Evolutionary conservation across 495 filamentous ascomycete species (phyloP).

Genomic region (Penicillium arizonense): DNA sequence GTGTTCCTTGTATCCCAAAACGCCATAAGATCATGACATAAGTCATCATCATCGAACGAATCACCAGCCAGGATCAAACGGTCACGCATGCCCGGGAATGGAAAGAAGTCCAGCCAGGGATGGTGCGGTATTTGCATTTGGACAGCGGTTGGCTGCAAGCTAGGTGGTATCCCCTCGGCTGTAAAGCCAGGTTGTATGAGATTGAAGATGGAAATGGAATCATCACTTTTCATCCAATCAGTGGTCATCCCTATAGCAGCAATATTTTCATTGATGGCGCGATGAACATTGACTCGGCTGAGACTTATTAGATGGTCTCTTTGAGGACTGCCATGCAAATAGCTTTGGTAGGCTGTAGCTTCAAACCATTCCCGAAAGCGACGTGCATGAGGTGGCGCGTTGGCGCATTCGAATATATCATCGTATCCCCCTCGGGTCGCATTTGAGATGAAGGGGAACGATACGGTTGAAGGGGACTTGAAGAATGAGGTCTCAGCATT

Average conservation of each 20-base stretch:
- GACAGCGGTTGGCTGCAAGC: slow-evolving; percentile 21
- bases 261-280: slow-evolving; percentile 19
- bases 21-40: slow-evolving; percentile 26
- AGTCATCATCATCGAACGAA: slow-evolving; percentile 20
- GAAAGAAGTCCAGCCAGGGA: slow-evolving; percentile 35
- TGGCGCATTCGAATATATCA: slow-evolving; percentile 6
- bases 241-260: slow-evolving; percentile 15
- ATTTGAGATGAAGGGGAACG: slow-evolving; percentile 12
- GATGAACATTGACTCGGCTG: slow-evolving; percentile 17
- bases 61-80: slow-evolving; percentile 21
- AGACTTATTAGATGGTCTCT: slow-evolving; percentile 17
- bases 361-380: slow-evolving; percentile 6
- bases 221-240: slow-evolving; percentile 15
- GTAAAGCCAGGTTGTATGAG: slow-evolving; percentile 11
- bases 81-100: slow-evolving; percentile 27
- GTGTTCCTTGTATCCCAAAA: slow-evolving; percentile 21
- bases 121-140: slow-evolving; percentile 26
- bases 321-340: slow-evolving; percentile 8
- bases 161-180: slow-evolving; percentile 16
- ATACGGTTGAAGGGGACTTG: slow-evolving; percentile 22
- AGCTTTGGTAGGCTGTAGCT: slow-evolving; percentile 2
- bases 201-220: slow-evolving; percentile 27
- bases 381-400: background rate
- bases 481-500: slow-evolving; percentile 7
- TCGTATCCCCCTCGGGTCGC: background rate